These are phyloP conservation scores for Aspergillus steynii DNA, from an alignment of 495 filamentous ascomycete species.

Conservation along the genomic window DNA sequence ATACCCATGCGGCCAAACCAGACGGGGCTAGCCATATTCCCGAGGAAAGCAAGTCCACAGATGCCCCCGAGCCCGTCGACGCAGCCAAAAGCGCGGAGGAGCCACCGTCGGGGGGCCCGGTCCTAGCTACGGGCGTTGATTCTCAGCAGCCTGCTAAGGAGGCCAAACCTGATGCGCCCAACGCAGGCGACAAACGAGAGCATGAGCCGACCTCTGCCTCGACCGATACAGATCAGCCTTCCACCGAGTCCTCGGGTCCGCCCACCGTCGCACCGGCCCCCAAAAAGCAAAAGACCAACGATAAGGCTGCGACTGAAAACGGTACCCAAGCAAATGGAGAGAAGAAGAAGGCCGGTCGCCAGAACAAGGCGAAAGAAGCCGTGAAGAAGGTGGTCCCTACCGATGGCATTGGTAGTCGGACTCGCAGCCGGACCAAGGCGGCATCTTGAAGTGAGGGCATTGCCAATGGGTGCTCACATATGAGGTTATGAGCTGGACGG, in stretches of 20 bases:
- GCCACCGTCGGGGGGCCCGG: slow-evolving; percentile 11
- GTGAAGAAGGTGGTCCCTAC: slow-evolving; percentile 32
- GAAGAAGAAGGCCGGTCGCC: slow-evolving; percentile 33
- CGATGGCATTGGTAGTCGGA: slow-evolving; percentile 43
- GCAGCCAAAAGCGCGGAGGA: slow-evolving; percentile 15
- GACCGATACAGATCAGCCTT: slow-evolving; percentile 16
- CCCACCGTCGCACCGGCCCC: slow-evolving; percentile 15
- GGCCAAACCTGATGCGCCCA: slow-evolving; percentile 17
- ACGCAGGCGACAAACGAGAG: slow-evolving; percentile 34
- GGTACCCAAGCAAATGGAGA: slow-evolving; percentile 17
- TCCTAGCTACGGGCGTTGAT: slow-evolving; percentile 5
- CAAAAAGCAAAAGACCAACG: slow-evolving; percentile 35
- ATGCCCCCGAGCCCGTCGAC: slow-evolving; percentile 13
- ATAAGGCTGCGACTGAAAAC: slow-evolving; percentile 17
- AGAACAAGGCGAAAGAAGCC: slow-evolving; percentile 38
- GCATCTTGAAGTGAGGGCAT: slow-evolving; percentile 12
- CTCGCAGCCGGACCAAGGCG: slow-evolving; percentile 43
- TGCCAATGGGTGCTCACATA: background rate
- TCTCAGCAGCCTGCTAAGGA: slow-evolving; percentile 6
- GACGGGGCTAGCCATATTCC: background rate
- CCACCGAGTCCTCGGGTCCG: slow-evolving; percentile 10
- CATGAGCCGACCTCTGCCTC: slow-evolving; percentile 23
- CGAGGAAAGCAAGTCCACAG: slow-evolving; percentile 13
- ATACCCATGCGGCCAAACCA: slow-evolving; percentile 6
- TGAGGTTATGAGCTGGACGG: background rate